Evolutionary conservation across 1,139 yeast species (phyloP).

Genomic region (Yamadazyma trypodendri): DNA sequence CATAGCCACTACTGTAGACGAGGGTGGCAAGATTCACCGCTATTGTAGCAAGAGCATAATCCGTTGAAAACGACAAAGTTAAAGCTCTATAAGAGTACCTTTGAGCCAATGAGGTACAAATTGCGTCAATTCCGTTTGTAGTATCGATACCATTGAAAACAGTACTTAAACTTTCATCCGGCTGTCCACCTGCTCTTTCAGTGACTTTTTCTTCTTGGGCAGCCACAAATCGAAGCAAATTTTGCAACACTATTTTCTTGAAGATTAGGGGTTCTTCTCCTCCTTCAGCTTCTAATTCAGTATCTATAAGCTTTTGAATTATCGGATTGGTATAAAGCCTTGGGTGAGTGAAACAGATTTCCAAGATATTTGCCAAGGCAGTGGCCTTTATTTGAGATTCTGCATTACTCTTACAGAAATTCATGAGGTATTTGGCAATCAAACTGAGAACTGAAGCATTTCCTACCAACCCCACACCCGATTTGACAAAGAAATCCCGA

Average conservation of each 20-base stretch:
- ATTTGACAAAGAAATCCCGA: constrained; percentile 37
- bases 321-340: constrained; percentile 57
- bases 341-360: constrained; percentile 60
- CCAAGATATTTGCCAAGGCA: constrained; percentile 58
- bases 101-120: constrained; percentile 71
- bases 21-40: constrained; percentile 56
- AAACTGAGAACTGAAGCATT: constrained; percentile 57
- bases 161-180: constrained; percentile 37
- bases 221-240: constrained; percentile 54
- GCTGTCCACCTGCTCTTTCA: constrained; percentile 32
- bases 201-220: constrained; percentile 34
- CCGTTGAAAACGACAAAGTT: constrained; percentile 23
- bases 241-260: constrained; percentile 51
- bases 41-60: constrained; percentile 40
- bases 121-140: constrained; percentile 58
- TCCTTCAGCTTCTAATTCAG: constrained; percentile 36
- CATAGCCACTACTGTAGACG: constrained; percentile 63
- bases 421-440: constrained; percentile 54
- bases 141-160: constrained; percentile 54
- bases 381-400: constrained; percentile 37
- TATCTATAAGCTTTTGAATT: constrained; percentile 53
- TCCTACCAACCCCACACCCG: constrained; percentile 42
- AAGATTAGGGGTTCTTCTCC: constrained; percentile 28
- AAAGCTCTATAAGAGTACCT: constrained; percentile 53
- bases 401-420: constrained; percentile 39